Percentiles rank a stretch among this genome's conserved stretches.
These are phyloP conservation scores for Pseudocercospora fuligena DNA, from an alignment of 2,329 filamentous ascomycete species.

Conservation along the genomic window DNA sequence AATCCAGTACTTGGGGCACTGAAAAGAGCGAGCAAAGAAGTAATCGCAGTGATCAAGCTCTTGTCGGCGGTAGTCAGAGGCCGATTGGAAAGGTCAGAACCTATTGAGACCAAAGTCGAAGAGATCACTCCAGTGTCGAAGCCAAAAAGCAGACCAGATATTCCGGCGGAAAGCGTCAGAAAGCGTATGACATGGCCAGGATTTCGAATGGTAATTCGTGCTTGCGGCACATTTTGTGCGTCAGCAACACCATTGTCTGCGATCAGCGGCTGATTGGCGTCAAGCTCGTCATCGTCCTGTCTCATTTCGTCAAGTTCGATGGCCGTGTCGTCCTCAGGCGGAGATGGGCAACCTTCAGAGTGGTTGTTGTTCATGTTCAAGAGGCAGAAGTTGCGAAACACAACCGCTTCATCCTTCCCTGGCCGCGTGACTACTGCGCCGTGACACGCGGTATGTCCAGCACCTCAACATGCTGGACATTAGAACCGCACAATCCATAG, in stretches of 20 bases:
- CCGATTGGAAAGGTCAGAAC: constrained; percentile 57
- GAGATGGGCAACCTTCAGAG: neutral
- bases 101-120: constrained; percentile 62
- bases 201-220: constrained; percentile 29
- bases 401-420: neutral
- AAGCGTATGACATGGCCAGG: constrained; percentile 54
- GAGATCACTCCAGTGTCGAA: constrained; percentile 69
- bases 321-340: neutral
- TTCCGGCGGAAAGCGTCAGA: constrained; percentile 61
- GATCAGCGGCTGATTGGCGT: constrained; percentile 38
- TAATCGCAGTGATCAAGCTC: constrained; percentile 62
- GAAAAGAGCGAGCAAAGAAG: constrained; percentile 62
- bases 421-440: neutral
- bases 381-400: neutral
- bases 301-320: constrained; percentile 26
- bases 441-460: neutral
- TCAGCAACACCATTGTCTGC: neutral
- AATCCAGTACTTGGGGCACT: constrained; percentile 49
- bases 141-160: constrained; percentile 64
- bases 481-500: neutral
- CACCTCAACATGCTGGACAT: neutral
- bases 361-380: neutral
- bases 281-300: constrained; percentile 24
- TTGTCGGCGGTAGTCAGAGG: constrained; percentile 59
- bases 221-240: neutral